Conservation (phyloP, 1,284 basidiomycete genomes). For the Pascua sp. region DNA sequence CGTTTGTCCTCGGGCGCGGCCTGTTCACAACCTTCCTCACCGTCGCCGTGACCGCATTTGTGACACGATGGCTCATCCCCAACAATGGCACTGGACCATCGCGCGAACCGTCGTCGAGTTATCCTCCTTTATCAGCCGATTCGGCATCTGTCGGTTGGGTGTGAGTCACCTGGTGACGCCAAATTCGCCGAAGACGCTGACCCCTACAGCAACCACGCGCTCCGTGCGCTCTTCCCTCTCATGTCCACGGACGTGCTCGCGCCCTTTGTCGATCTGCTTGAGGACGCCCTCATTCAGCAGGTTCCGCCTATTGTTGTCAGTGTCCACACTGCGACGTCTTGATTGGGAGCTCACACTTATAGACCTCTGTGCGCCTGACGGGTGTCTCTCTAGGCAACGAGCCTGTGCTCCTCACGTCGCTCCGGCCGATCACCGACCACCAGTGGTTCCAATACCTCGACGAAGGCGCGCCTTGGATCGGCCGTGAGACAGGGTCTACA, state of each 20-base stretch:
- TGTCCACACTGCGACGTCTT: not conserved
- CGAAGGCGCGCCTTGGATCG: no score
- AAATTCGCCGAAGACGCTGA: not conserved
- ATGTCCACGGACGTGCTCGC: constrained; percentile 49
- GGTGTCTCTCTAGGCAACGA: constrained; percentile 43
- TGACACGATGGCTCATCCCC: not conserved
- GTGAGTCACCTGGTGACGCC: constrained; percentile 4
- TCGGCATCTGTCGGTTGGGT: constrained; percentile 14
- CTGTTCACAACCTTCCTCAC: constrained; percentile 6
- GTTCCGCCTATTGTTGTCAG: constrained; percentile 46
- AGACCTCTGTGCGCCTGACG: constrained; percentile 42
- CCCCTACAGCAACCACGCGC: constrained; percentile 37
- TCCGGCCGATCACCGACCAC: constrained; percentile 41
- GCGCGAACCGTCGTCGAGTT: no score
- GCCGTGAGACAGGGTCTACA: no score
- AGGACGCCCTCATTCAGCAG: constrained; percentile 47
- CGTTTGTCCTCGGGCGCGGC: not conserved
- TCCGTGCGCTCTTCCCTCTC: constrained; percentile 46
- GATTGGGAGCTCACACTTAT: not conserved
- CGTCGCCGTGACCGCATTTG: not conserved
- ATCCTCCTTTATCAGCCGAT: constrained; percentile 6
- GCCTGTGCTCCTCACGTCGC: constrained; percentile 42
- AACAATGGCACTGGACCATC: no score
- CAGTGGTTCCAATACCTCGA: constrained; percentile 39
- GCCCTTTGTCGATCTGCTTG: constrained; percentile 49